Evolutionary conservation across 257 asterid species (phyloP).

Genomic region (Paulownia fortunei): DNA sequence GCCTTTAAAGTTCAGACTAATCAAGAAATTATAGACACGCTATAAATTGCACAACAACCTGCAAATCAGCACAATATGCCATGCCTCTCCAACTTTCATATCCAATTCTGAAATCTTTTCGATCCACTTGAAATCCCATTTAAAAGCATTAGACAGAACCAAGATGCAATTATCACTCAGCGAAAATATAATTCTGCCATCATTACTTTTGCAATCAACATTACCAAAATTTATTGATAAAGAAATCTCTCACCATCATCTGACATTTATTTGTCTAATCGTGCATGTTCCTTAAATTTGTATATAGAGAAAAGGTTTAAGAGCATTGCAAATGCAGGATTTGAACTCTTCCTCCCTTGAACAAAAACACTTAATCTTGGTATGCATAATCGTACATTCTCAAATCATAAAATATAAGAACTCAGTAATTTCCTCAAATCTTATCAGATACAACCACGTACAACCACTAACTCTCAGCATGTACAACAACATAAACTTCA

Average conservation of each 20-base stretch:
- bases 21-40: background rate
- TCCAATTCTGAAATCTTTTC: background rate
- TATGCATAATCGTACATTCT: constrained; percentile 2
- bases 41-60: constrained; percentile 3
- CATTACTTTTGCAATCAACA: constrained; percentile 2
- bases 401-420: constrained; percentile 14
- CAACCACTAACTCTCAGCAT: constrained; percentile 13
- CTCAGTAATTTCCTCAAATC: constrained; percentile 15
- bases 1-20: background rate
- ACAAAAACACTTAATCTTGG: background rate
- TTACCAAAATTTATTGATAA: background rate
- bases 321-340: constrained; percentile 23
- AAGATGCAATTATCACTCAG: constrained; percentile 8
- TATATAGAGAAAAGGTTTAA: constrained; percentile 1
- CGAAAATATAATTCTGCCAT: background rate
- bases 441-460: background rate
- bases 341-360: background rate
- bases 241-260: background rate
- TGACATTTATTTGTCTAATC: background rate
- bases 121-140: constrained; percentile 11
- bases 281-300: constrained; percentile 11
- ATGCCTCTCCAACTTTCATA: constrained; percentile 2
- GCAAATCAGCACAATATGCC: background rate
- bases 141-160: constrained; percentile 3
- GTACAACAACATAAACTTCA: constrained; percentile 18